These are phyloP conservation scores for Cordyceps cateniannulata DNA, from an alignment of 2,329 filamentous ascomycete genomes.

Conservation along the genomic window DNA sequence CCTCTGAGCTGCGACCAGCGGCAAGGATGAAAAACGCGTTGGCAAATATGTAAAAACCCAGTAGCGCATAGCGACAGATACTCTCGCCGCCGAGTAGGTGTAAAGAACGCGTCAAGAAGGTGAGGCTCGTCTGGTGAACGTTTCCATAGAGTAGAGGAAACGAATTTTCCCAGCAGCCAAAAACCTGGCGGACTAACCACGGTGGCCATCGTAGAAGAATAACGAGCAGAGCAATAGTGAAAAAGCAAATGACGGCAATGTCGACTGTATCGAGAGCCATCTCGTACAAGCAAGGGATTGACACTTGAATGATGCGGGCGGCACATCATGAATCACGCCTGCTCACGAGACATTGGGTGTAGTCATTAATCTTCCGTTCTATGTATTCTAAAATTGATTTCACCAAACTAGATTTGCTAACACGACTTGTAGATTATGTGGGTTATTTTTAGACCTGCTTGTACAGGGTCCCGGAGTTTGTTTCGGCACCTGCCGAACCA, in stretches of 20 bases:
- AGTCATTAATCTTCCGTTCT: no score
- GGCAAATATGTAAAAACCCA: background rate
- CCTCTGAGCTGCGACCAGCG: background rate
- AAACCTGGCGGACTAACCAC: background rate
- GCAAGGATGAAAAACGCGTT: background rate
- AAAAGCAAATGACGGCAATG: background rate
- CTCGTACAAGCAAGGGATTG: no score
- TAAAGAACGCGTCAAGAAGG: background rate
- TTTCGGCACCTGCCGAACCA: no score
- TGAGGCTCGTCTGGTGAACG: background rate
- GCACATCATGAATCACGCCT: no score
- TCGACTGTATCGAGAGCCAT: background rate
- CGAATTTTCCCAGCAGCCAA: background rate
- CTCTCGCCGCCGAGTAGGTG: background rate
- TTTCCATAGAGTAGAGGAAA: background rate
- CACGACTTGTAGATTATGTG: no score
- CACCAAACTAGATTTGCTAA: background rate
- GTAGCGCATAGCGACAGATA: background rate
- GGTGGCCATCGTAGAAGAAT: background rate
- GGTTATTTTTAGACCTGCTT: no score
- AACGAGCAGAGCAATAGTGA: background rate
- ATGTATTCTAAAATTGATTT: no score
- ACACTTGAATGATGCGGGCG: no score
- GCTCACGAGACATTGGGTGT: no score
- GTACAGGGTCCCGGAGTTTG: no score